phyloP scores from a whole-genome alignment of 1,284 basidiomycete species.

The Agaricales sp. region DNA sequence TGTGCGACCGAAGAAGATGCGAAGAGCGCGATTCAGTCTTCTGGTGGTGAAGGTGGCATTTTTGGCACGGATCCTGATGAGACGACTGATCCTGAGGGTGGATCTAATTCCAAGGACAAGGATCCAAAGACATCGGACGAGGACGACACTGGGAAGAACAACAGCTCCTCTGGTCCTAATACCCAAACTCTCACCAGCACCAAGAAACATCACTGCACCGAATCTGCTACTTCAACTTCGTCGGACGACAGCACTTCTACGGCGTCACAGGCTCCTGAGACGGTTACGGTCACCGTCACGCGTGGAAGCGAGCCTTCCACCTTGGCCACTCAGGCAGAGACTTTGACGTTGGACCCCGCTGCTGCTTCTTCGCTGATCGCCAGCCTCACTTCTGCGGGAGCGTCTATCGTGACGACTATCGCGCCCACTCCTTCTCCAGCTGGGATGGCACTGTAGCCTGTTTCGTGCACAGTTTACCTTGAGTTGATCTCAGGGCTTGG shows the following conservation, averaged over 20 bases:
- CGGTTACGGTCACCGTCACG: constrained; percentile 25
- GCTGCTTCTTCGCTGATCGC: background rate
- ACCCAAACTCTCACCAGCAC: constrained; percentile 7
- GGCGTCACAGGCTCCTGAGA: too few relatives aligned
- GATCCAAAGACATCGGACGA: background rate
- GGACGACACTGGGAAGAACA: constrained; percentile 6
- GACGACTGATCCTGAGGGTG: constrained; percentile 10
- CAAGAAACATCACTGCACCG: background rate
- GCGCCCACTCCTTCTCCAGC: too few relatives aligned
- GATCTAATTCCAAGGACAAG: constrained; percentile 1
- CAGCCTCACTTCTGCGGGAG: too few relatives aligned
- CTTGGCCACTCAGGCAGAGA: constrained; percentile 6
- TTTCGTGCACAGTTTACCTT: too few relatives aligned
- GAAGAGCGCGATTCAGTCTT: constrained; percentile 27
- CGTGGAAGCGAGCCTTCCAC: constrained; percentile 6
- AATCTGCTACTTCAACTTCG: constrained; percentile 2
- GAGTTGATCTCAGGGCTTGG: too few relatives aligned
- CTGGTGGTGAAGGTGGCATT: constrained; percentile 32
- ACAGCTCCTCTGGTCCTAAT: background rate
- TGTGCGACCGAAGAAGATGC: constrained; percentile 37
- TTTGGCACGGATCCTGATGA: too few relatives aligned
- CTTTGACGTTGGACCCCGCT: background rate
- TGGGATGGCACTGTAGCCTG: too few relatives aligned
- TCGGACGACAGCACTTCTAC: too few relatives aligned
- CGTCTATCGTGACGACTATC: too few relatives aligned